Percentiles rank a stretch among this genome's conserved stretches.
Conservation (phyloP, 202 grass and related monocot species). For the Dendrocalamus latiflorus region DNA sequence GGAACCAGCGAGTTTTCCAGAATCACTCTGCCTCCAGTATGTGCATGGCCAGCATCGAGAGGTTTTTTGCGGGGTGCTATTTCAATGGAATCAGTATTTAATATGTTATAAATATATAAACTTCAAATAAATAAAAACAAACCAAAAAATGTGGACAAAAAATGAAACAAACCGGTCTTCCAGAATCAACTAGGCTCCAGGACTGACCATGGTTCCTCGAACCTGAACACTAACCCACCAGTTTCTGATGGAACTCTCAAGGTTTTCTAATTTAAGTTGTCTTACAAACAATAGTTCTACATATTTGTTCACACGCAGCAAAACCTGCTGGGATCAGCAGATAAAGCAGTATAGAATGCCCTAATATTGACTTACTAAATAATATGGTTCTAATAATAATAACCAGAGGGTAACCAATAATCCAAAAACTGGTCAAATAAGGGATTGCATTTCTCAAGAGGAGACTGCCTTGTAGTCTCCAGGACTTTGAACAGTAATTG, state of each 20-base stretch:
- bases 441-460: neutral
- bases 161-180: neutral
- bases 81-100: neutral
- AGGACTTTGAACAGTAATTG: neutral
- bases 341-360: neutral
- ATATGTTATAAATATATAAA: neutral
- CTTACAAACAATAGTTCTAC: neutral
- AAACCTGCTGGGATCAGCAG: neutral
- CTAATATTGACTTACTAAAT: neutral
- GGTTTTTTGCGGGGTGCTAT: neutral
- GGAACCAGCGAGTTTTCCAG: conserved; percentile 19
- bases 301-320: neutral
- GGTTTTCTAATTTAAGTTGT: neutral
- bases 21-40: neutral
- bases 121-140: neutral
- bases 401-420: neutral
- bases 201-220: neutral
- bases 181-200: neutral
- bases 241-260: neutral
- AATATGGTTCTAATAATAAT: neutral
- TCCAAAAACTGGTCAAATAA: neutral
- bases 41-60: neutral
- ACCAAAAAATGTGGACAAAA: neutral
- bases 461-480: neutral
- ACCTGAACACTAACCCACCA: conserved; percentile 6